These are phyloP conservation scores for Asparagopsis taxiformis DNA, from an alignment of 31 red algal genomes.

Conservation along the genomic window DNA sequence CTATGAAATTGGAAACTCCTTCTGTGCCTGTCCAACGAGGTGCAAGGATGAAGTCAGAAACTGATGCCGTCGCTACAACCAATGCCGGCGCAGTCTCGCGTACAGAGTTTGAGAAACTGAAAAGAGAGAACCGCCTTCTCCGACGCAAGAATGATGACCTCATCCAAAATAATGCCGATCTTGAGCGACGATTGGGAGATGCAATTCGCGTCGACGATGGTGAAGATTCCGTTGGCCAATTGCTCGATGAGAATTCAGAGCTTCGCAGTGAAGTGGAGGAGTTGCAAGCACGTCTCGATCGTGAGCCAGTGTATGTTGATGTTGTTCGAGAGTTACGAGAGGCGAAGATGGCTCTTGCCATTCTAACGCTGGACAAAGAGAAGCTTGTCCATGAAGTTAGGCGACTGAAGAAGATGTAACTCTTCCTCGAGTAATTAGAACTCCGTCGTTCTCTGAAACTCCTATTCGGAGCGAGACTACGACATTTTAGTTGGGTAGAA, in stretches of 20 bases:
- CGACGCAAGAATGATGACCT: slow-evolving; percentile 45
- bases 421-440: no score
- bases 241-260: slow-evolving; percentile 24
- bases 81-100: slow-evolving; percentile 7
- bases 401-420: slow-evolving; percentile 7
- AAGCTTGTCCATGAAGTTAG: slow-evolving; percentile 35
- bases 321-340: slow-evolving; percentile 58
- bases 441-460: no score
- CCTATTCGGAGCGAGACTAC: no score
- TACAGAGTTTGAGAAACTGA: slow-evolving; percentile 39
- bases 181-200: slow-evolving; percentile 22
- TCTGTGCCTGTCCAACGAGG: no score
- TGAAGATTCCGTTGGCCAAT: slow-evolving; percentile 17
- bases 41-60: no score
- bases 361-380: slow-evolving; percentile 56
- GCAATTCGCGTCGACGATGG: slow-evolving; percentile 2
- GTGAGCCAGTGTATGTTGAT: slow-evolving; percentile 59
- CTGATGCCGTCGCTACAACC: slow-evolving; percentile 27
- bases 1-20: no score
- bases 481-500: no score
- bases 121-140: slow-evolving; percentile 42
- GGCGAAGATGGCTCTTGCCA: slow-evolving; percentile 53
- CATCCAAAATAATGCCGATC: slow-evolving; percentile 9
- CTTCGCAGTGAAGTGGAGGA: slow-evolving; percentile 48
- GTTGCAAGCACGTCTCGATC: slow-evolving; percentile 19